Base-by-base conservation (phyloP, 208 protist species). In the Phytomonas francai region DNA sequence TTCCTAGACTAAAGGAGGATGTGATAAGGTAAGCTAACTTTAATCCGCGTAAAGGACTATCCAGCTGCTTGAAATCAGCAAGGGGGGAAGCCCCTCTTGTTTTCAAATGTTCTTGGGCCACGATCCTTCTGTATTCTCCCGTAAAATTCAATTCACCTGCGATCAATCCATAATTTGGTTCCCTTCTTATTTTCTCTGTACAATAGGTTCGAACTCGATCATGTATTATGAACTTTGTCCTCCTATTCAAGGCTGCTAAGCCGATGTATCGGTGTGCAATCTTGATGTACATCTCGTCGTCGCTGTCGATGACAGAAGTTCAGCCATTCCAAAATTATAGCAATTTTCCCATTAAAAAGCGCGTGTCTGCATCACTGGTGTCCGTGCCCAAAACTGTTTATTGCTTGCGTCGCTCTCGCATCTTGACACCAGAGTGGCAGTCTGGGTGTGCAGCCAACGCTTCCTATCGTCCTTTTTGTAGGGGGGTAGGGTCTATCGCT, bases 111-210 rank as follows among this genome's bases (percentile, higher is more conserved):
- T 49, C 16, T 19, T 49, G 6, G 34, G 34, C 16, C 14, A 49
- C 39, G 14, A 49, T 49, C 12, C 14, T 49, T 49, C 39, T 49
- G 12, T 19, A 19, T 12, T 49, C 39, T 49, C 39, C 39, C 2
- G 14, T 19, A 49, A 49, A 6, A 49, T 49, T 49, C 39, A 49
- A 49, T 49, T 1, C 7, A 22, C 9, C 16, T 49, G 33, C 8
- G 39, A 22, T 19, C 39, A 19, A 22, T 49, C 39, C 12, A 3
- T 49, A 16, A 42, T 6, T 32, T 62, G 29, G 3, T 73, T 67
- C 36, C n/a, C 33, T 68, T 51, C 60, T 56, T 45, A 59, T n/a
- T 60, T 57, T 25, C 30, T 67, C 30, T 68, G 9, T 65, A 28
- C 25, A 36, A 25, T 31, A 61, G 31, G 57, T 34, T 61, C 57